Conservation (phyloP, 2,329 filamentous ascomycete species). For the Fusarium sp. region DNA sequence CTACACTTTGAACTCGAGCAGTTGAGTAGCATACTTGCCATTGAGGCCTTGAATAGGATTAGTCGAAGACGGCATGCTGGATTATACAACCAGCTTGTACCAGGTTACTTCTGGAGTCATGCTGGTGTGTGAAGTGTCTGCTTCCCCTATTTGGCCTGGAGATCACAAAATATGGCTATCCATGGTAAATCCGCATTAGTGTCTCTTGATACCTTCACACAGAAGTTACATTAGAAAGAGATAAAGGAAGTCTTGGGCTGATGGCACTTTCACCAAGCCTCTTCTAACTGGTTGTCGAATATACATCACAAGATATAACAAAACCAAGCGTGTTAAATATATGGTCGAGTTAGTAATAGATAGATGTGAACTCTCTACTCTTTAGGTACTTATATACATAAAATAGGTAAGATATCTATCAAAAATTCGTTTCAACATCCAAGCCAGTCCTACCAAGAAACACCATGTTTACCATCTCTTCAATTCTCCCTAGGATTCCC, state of each 20-base stretch:
- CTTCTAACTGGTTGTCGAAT: not conserved
- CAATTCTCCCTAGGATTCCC: slow-evolving; percentile 27
- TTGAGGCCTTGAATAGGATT: not conserved
- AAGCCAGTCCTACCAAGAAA: not conserved
- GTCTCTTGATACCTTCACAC: not conserved
- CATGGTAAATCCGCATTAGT: not conserved
- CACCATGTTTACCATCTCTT: not conserved
- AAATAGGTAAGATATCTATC: not conserved
- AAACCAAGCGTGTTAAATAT: not conserved
- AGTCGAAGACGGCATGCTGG: not conserved
- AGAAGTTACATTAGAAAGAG: not conserved
- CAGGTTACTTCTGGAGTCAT: no score
- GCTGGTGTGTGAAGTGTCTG: no score
- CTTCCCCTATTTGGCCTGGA: not conserved
- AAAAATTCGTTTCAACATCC: not conserved
- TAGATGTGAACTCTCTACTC: not conserved
- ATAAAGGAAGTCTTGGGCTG: not conserved
- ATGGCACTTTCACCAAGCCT: not conserved
- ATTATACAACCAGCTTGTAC: not conserved
- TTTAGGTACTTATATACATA: not conserved
- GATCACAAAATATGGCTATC: not conserved
- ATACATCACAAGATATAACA: not conserved
- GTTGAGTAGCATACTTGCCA: not conserved
- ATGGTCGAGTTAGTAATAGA: not conserved
- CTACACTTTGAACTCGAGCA: not conserved